Conservation (phyloP, 2,329 filamentous ascomycete genomes). For the Davidsoniella australis region DNA sequence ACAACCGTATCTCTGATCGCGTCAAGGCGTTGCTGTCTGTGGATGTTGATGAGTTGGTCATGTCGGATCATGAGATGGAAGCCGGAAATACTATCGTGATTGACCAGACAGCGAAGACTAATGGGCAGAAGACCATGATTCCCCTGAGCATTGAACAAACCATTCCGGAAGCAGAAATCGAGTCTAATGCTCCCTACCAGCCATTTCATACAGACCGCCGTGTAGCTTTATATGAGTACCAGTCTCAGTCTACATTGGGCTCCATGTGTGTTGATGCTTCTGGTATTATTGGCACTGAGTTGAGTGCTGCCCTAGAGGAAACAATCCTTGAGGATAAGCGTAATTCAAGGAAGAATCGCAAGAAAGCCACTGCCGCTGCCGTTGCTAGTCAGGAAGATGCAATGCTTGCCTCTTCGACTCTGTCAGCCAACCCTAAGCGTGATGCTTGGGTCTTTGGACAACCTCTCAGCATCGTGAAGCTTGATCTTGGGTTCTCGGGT, state of each 20-base stretch:
- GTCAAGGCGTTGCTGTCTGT: slow-evolving; percentile 1
- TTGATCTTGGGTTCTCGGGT: slow-evolving; percentile 33
- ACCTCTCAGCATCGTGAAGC: slow-evolving; percentile 29
- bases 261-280: no score
- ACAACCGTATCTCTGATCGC: slow-evolving; percentile 25
- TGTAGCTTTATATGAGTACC: slow-evolving; percentile 60
- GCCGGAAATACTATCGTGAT: slow-evolving; percentile 36
- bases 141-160: slow-evolving; percentile 37
- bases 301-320: slow-evolving; percentile 22
- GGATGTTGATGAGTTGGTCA: slow-evolving; percentile 31
- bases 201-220: slow-evolving; percentile 87
- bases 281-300: slow-evolving; percentile 20
- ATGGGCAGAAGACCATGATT: no score
- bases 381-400: not conserved
- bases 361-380: slow-evolving; percentile 10
- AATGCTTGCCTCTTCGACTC: not conserved
- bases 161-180: slow-evolving; percentile 69
- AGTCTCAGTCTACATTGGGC: not conserved
- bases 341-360: slow-evolving; percentile 21
- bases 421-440: not conserved
- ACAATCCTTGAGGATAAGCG: slow-evolving; percentile 26
- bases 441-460: slow-evolving; percentile 44
- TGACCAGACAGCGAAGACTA: slow-evolving; percentile 22
- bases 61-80: slow-evolving; percentile 35
- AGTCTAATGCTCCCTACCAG: slow-evolving; percentile 88